Evolutionary conservation across 805 yeast genomes (phyloP).

Genomic region (Candida jianshihensis): DNA sequence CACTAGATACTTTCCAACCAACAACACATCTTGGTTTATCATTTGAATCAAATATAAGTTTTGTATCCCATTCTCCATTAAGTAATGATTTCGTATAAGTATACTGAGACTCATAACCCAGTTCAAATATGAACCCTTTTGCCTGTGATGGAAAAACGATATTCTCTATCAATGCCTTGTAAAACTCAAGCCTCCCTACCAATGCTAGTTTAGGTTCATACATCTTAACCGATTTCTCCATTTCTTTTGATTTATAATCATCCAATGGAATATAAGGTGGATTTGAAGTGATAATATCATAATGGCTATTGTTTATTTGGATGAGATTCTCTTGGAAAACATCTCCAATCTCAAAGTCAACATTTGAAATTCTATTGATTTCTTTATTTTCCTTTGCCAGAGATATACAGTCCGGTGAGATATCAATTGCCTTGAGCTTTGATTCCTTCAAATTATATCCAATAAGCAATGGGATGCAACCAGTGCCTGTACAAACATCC

Average conservation of each 20-base stretch:
- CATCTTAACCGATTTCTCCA: conserved; percentile 55
- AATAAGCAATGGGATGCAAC: conserved; percentile 68
- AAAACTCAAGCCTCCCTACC: conserved; percentile 73
- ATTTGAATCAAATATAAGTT: conserved; percentile 42
- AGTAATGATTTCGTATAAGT: conserved; percentile 26
- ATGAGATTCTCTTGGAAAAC: conserved; percentile 2
- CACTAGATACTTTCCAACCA: conserved; percentile 41
- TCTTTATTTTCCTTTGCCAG: conserved; percentile 42
- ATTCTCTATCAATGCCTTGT: conserved; percentile 42
- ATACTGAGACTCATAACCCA: conserved; percentile 61
- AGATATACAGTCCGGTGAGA: conserved; percentile 43
- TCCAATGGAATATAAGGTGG: conserved; percentile 76
- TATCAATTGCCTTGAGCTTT: conserved; percentile 45
- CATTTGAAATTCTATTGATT: conserved; percentile 5
- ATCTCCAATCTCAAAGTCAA: conserved; percentile 5
- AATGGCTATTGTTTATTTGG: conserved; percentile 2
- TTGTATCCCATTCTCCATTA: conserved; percentile 39
- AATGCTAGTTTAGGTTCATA: conserved; percentile 79
- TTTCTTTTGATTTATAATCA: conserved; percentile 35
- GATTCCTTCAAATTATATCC: conserved; percentile 22
- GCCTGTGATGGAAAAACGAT: conserved; percentile 38
- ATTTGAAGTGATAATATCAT: conserved; percentile 67
- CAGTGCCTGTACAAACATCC: conserved; percentile 85
- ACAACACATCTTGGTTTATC: conserved; percentile 52
- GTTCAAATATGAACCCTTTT: conserved; percentile 64